Percentiles rank a stretch among this genome's conserved stretches.
These are phyloP conservation scores for Curvularia eragrostidis DNA, from an alignment of 2,329 filamentous ascomycete genomes.

Conservation along the genomic window DNA sequence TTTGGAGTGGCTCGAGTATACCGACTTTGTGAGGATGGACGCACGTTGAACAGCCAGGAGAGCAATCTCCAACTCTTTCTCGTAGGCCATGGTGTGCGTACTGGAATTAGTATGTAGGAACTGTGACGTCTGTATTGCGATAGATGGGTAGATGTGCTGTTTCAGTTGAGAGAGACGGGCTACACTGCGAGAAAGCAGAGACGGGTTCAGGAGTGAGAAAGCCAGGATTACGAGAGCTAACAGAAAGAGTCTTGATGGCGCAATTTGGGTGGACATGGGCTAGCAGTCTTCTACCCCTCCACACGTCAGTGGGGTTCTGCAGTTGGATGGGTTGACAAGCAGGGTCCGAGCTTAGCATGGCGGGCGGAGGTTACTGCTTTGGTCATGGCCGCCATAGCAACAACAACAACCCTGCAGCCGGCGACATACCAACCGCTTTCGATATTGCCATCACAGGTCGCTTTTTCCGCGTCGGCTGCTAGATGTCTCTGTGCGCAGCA, in stretches of 20 bases:
- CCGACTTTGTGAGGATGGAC: slow-evolving; percentile 74
- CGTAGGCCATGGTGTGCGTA: slow-evolving; percentile 61
- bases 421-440: not conserved
- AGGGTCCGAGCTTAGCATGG: slow-evolving; percentile 16
- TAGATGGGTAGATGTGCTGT: slow-evolving; percentile 39
- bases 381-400: slow-evolving; percentile 28
- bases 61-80: slow-evolving; percentile 80
- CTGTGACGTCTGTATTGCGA: slow-evolving; percentile 23
- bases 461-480: not conserved
- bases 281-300: slow-evolving; percentile 25
- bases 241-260: slow-evolving; percentile 42
- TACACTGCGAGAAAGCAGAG: slow-evolving; percentile 39
- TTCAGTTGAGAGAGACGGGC: slow-evolving; percentile 41
- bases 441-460: slow-evolving; percentile 1
- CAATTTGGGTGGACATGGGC: slow-evolving; percentile 33
- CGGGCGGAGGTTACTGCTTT: slow-evolving; percentile 32
- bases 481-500: not conserved
- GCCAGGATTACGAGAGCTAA: slow-evolving; percentile 44
- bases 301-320: slow-evolving; percentile 24
- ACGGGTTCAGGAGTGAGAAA: slow-evolving; percentile 37
- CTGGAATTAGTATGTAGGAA: slow-evolving; percentile 18
- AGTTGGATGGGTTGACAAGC: slow-evolving; percentile 18
- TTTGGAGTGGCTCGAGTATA: slow-evolving; percentile 89
- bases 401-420: slow-evolving; percentile 14
- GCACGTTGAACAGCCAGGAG: slow-evolving; percentile 89